A percentile compares a stretch with the other conserved stretches of the same genome.
These are phyloP conservation scores for Quaeritorhiza haematococci DNA, from an alignment of 371 early-diverging fungal species.

Conservation along the genomic window DNA sequence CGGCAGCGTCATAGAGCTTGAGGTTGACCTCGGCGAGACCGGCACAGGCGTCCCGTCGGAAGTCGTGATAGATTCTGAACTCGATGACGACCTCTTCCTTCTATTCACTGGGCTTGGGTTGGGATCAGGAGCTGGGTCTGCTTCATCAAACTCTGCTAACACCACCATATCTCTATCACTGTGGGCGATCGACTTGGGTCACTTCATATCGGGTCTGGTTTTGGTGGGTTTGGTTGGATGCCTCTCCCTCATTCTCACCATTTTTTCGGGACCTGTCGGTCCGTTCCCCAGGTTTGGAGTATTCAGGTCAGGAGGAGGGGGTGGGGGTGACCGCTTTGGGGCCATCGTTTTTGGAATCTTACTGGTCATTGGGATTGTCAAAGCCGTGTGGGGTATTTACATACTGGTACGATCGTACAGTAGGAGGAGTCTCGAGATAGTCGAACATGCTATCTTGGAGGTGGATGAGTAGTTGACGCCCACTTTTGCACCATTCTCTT, in stretches of 20 bases:
- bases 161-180: constrained; percentile 5
- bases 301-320: neutral
- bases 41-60: neutral
- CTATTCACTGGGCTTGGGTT: too few relatives aligned
- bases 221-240: constrained; percentile 17
- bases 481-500: too few relatives aligned
- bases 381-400: constrained; percentile 13
- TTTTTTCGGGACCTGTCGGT: constrained; percentile 12
- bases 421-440: constrained; percentile 7
- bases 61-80: too few relatives aligned
- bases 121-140: too few relatives aligned
- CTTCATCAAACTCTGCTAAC: too few relatives aligned
- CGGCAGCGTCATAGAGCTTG: constrained; percentile 2
- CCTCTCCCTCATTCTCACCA: constrained; percentile 9
- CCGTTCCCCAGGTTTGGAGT: constrained; percentile 5
- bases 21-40: neutral
- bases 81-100: constrained; percentile 4
- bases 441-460: constrained; percentile 12
- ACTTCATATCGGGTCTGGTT: constrained; percentile 15
- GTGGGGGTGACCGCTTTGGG: neutral
- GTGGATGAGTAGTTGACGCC: too few relatives aligned
- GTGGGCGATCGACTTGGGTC: constrained; percentile 14
- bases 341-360: constrained; percentile 8
- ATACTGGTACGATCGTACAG: neutral
- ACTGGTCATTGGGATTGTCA: constrained; percentile 16